Conservation (phyloP, 176 grass and related monocot species). For the Sorghum bicolor region Sorghum_bicolor_NCBIv3 NC_012871.2:8879501-8880000, state of each 20-base stretch:
- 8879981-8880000: slow-evolving; percentile 50
- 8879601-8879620: slow-evolving; percentile 46
- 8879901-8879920: slow-evolving; percentile 46
- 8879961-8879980: slow-evolving; percentile 29
- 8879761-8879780: slow-evolving; percentile 68
- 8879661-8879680: slow-evolving; percentile 56
- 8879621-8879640: slow-evolving; percentile 71
- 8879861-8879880: no score
- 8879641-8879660: slow-evolving; percentile 71
- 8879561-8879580: slow-evolving; percentile 69
- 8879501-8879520: slow-evolving; percentile 54
- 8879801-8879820: background rate
- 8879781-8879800: slow-evolving; percentile 73
- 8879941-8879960: slow-evolving; percentile 36
- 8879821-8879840: background rate
- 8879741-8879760: slow-evolving; percentile 53
- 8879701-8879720: slow-evolving; percentile 71
- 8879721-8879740: slow-evolving; percentile 70
- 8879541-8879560: slow-evolving; percentile 61
- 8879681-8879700: slow-evolving; percentile 59
- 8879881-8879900: background rate
- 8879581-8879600: slow-evolving; percentile 83
- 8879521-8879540: slow-evolving; percentile 64
- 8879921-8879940: slow-evolving; percentile 36
- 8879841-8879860: no score